Percentiles rank a stretch among this genome's conserved stretches.
Conservation (phyloP, 2,329 filamentous ascomycete species). For the Hypoxylon sp. region DNA sequence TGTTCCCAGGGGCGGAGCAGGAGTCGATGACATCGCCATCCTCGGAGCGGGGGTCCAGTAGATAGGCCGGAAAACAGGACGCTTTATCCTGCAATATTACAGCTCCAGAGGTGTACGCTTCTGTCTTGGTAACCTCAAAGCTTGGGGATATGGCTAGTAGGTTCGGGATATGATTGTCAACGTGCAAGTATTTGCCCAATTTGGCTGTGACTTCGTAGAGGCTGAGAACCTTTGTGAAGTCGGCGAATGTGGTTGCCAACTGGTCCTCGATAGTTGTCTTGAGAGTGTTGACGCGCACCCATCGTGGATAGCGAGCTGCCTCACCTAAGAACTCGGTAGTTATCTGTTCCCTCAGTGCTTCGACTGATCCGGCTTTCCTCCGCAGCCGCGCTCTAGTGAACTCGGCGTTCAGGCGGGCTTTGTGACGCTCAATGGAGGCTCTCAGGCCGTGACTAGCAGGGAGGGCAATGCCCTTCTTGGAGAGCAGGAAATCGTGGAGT, state of each 20-base stretch:
- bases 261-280: constrained; percentile 78
- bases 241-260: constrained; percentile 78
- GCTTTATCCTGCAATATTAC: constrained; percentile 97
- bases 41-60: constrained; percentile 76
- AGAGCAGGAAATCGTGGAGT: constrained; percentile 85
- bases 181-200: constrained; percentile 66
- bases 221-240: constrained; percentile 67
- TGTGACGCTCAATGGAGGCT: constrained; percentile 81
- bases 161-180: constrained; percentile 87
- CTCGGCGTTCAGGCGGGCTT: constrained; percentile 82
- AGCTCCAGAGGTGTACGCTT: constrained; percentile 79
- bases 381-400: constrained; percentile 83
- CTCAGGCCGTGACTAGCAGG: constrained; percentile 83
- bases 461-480: constrained; percentile 85
- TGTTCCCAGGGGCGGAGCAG: constrained; percentile 95
- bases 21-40: constrained; percentile 89
- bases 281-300: constrained; percentile 89
- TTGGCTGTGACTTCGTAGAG: constrained; percentile 68
- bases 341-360: constrained; percentile 72
- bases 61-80: constrained; percentile 93
- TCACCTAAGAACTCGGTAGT: constrained; percentile 64
- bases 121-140: constrained; percentile 77
- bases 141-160: constrained; percentile 82
- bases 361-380: constrained; percentile 75
- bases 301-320: constrained; percentile 77